phyloP scores from a whole-genome alignment of 257 asterid genomes.

The Fraxinus anomala region DNA sequence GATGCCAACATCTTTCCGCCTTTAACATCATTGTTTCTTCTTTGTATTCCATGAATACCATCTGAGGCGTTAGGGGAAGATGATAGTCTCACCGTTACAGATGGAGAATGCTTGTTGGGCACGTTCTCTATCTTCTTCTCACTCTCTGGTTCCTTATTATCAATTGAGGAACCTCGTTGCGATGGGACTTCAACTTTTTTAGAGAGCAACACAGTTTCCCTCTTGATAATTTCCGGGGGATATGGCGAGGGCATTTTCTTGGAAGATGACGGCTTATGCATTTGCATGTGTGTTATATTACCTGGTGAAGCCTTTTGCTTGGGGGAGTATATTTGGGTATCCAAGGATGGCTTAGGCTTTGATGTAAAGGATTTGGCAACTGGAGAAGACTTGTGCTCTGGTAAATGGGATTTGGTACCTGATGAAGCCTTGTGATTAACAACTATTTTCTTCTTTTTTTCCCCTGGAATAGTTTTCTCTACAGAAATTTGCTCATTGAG shows the following conservation, averaged over 20 bases:
- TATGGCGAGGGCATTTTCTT: conserved; percentile 36
- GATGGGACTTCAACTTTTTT: conserved; percentile 39
- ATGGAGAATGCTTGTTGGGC: conserved; percentile 32
- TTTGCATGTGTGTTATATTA: conserved; percentile 15
- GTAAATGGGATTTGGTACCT: conserved; percentile 24
- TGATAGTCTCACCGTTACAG: conserved; percentile 34
- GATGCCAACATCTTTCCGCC: conserved; percentile 33
- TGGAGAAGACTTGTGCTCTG: conserved; percentile 28
- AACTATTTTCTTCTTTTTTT: conserved; percentile 10
- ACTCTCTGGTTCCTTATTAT: conserved; percentile 29
- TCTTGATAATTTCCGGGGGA: conserved; percentile 66
- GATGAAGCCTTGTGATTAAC: conserved; percentile 26
- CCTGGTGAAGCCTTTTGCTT: too few relatives aligned
- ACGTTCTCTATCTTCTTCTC: conserved; percentile 33
- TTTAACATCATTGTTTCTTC: conserved; percentile 28
- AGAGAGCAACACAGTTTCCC: conserved; percentile 40
- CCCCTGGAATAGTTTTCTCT: conserved; percentile 30
- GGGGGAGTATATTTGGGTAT: too few relatives aligned
- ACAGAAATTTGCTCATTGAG: conserved; percentile 34
- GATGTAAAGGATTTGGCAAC: conserved; percentile 33
- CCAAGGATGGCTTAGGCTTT: conserved; percentile 31
- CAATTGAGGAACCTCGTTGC: conserved; percentile 33
- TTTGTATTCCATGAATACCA: conserved; percentile 38
- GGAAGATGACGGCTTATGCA: conserved; percentile 29
- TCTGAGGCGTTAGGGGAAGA: conserved; percentile 35